Conservation (phyloP, 2,329 filamentous ascomycete species). For the Exserohilum turcica region DNA sequence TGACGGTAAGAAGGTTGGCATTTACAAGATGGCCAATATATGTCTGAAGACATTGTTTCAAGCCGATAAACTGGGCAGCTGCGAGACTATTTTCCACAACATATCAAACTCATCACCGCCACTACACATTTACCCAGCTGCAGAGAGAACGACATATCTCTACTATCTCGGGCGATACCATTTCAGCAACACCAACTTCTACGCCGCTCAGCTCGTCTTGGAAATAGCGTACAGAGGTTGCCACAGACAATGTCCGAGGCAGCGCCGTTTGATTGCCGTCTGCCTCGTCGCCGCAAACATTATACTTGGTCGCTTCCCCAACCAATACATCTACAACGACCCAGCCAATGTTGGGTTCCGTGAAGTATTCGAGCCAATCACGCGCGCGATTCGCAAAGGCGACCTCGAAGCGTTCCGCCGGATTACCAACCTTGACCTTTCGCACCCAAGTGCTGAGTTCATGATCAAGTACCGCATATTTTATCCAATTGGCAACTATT, state of each 20-base stretch:
- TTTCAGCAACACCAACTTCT: slow-evolving; percentile 83
- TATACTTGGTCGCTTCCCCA: slow-evolving; percentile 82
- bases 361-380: slow-evolving; percentile 74
- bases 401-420: slow-evolving; percentile 75
- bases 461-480: slow-evolving; percentile 77
- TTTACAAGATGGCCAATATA: slow-evolving; percentile 91
- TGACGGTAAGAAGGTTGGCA: slow-evolving; percentile 82
- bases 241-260: slow-evolving; percentile 58
- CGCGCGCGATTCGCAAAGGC: slow-evolving; percentile 71
- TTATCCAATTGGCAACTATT: slow-evolving; percentile 74
- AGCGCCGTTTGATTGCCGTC: slow-evolving; percentile 79
- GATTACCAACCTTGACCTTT: slow-evolving; percentile 59
- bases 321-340: slow-evolving; percentile 65
- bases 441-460: slow-evolving; percentile 58
- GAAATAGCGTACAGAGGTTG: slow-evolving; percentile 82
- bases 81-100: slow-evolving; percentile 86
- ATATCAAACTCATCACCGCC: slow-evolving; percentile 84
- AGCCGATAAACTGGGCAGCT: slow-evolving; percentile 81
- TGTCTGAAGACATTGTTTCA: slow-evolving; percentile 88
- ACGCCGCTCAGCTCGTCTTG: slow-evolving; percentile 74
- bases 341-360: slow-evolving; percentile 71
- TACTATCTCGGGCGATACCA: slow-evolving; percentile 93
- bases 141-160: slow-evolving; percentile 87
- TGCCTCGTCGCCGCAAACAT: slow-evolving; percentile 84
- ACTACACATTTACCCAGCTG: slow-evolving; percentile 78